Conservation (phyloP, 805 yeast species). For the Wickerhamomyces sydowiorum region DNA sequence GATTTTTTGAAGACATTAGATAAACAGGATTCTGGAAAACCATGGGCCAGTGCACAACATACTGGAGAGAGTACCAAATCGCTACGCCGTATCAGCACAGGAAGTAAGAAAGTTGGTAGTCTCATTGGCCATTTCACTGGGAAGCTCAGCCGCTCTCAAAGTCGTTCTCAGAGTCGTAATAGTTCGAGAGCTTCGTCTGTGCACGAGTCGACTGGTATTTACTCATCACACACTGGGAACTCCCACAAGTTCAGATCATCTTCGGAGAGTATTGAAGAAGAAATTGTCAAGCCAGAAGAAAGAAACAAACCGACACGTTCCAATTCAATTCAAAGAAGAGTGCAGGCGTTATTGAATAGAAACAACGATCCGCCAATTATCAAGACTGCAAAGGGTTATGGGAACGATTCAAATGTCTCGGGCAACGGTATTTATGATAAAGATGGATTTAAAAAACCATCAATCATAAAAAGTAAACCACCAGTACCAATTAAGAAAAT, state of each 20-base stretch:
- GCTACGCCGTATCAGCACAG: conserved; percentile 23
- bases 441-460: conserved; percentile 24
- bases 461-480: conserved; percentile 11
- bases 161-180: conserved; percentile 17
- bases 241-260: conserved; percentile 13
- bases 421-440: conserved; percentile 5
- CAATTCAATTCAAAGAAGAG: conserved; percentile 22
- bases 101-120: conserved; percentile 15
- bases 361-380: conserved; percentile 37
- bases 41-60: conserved; percentile 22
- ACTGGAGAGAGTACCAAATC: conserved; percentile 28
- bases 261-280: conserved; percentile 21
- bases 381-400: conserved; percentile 78
- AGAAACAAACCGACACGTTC: conserved; percentile 11
- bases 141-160: conserved; percentile 14
- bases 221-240: conserved; percentile 9
- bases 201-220: conserved; percentile 17
- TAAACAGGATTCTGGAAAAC: conserved; percentile 29
- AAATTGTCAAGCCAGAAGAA: conserved; percentile 4
- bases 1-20: conserved; percentile 32
- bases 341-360: conserved; percentile 25
- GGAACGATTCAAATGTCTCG: conserved; percentile 52
- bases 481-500: conserved; percentile 9
- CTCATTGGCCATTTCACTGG: conserved; percentile 23
- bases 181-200: conserved; percentile 24